These are phyloP conservation scores for Magnolia changhungtana DNA, from an alignment of 164 flowering plant genomes.

Conservation along the genomic window DNA sequence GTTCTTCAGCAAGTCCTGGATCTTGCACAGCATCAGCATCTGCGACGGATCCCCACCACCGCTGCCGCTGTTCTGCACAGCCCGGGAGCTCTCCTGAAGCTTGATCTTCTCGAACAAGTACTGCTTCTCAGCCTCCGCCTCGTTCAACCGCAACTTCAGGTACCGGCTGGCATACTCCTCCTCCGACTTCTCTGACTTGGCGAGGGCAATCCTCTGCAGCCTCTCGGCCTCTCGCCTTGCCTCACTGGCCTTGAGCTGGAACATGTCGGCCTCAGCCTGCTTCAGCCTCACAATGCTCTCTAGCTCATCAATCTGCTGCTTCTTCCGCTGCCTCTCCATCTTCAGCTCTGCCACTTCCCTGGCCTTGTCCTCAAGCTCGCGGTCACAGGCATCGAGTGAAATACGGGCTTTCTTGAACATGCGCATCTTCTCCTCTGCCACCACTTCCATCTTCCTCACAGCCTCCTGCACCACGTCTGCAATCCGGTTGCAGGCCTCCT, in stretches of 20 bases:
- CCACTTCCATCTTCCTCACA: conserved; percentile 90
- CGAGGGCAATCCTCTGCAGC: conserved; percentile 77
- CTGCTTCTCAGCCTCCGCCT: conserved; percentile 97
- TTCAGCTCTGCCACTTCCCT: conserved; percentile 72
- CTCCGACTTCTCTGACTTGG: conserved; percentile 83
- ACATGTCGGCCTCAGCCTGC: conserved; percentile 97
- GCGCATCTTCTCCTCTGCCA: conserved; percentile 86
- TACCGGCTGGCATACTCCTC: conserved; percentile 93
- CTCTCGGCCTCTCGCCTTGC: conserved; percentile 95
- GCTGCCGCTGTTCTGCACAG: conserved; percentile 49
- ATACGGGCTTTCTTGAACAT: conserved; percentile 79
- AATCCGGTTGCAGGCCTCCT: conserved; percentile 84
- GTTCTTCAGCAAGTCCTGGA: conserved; percentile 69
- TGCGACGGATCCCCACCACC: conserved; percentile 47
- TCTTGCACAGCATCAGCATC: conserved; percentile 47
- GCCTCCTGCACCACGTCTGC: conserved; percentile 96
- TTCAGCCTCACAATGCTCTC: conserved; percentile 89
- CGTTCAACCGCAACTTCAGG: conserved; percentile 73
- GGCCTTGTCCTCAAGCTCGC: conserved; percentile 82
- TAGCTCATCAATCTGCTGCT: conserved; percentile 80
- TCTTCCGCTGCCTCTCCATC: conserved; percentile 73
- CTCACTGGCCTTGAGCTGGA: conserved; percentile 90
- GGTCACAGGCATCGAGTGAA: conserved; percentile 77
- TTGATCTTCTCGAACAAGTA: conserved; percentile 85
- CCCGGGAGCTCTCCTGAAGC: conserved; percentile 78